These are phyloP conservation scores for Didymella pomorum DNA, from an alignment of 2,329 filamentous ascomycete species.

Conservation along the genomic window DNA sequence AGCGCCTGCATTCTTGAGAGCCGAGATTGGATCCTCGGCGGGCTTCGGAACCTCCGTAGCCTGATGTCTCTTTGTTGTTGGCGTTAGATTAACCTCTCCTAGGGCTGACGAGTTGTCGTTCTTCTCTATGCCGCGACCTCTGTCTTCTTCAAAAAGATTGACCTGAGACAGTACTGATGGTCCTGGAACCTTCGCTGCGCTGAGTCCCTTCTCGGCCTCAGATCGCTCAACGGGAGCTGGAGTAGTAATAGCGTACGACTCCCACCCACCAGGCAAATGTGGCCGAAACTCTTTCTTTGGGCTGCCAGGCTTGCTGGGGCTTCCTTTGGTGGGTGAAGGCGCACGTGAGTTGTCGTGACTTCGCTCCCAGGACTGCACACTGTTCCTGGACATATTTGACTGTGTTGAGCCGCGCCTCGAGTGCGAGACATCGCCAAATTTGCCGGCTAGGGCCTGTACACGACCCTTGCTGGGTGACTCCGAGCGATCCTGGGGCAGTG, in stretches of 20 bases:
- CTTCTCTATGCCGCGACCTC: slow-evolving; percentile 28
- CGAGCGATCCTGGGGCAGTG: slow-evolving; percentile 46
- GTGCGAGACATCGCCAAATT: slow-evolving; percentile 56
- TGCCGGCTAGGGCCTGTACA: slow-evolving; percentile 61
- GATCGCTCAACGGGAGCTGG: slow-evolving; percentile 44
- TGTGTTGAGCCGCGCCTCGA: slow-evolving; percentile 58
- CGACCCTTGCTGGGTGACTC: slow-evolving; percentile 59
- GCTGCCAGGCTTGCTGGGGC: slow-evolving; percentile 48
- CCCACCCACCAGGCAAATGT: slow-evolving; percentile 62
- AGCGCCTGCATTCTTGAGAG: slow-evolving; percentile 57
- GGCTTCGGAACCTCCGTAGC: slow-evolving; percentile 32
- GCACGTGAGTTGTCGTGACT: slow-evolving; percentile 50
- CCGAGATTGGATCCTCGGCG: slow-evolving; percentile 49
- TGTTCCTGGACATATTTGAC: slow-evolving; percentile 53
- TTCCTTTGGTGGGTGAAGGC: slow-evolving; percentile 42
- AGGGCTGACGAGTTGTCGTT: slow-evolving; percentile 25
- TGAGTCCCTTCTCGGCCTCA: slow-evolving; percentile 41
- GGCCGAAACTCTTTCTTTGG: slow-evolving; percentile 56
- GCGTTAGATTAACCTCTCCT: slow-evolving; percentile 45
- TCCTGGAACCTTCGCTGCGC: slow-evolving; percentile 9
- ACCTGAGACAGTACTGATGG: slow-evolving; percentile 38
- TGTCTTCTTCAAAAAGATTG: slow-evolving; percentile 37
- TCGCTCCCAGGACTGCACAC: slow-evolving; percentile 51
- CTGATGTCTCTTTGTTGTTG: slow-evolving; percentile 48
- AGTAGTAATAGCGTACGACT: slow-evolving; percentile 57